Evolutionary conservation across 306 rosid species (phyloP), one percentile per base, ranked within the genome.

Genomic region (Castanea sativa): DNA sequence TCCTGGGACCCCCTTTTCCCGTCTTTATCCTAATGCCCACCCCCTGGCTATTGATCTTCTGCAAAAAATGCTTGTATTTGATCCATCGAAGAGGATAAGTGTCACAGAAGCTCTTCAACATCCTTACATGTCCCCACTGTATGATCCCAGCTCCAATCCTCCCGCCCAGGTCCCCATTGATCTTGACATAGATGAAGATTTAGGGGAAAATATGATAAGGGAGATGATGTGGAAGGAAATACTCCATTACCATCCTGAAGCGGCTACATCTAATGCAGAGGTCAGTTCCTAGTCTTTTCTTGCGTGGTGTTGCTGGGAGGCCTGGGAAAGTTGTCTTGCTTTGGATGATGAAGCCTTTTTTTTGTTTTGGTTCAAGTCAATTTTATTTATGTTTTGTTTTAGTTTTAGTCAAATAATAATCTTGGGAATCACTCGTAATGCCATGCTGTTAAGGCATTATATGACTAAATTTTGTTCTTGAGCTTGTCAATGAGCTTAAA

Each of bases 201-300:
- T 92, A 16, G 97, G 93, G 80, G 98, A 94, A 87, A 94, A 89
- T 73, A 86, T 87, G 92, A 91, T 94, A 90, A 89, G 98, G 86
- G 98, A 94, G 93, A 88, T 91, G 98, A 92, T 92, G 97, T 94
- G 91, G 97, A 84, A 73, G 27, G 98, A 94, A 85, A 92, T 94
- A 94, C 89, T 91, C 73, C 94, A 86, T 78, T 90, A 92, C 88
- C 98, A 94, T 80, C 97, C 98, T 1, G 97, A 91, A 76, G 81
- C 77, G 80, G 85, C 80, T 18, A 74, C 68, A 33, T 75, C 73
- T 73, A 87, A 69, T 16, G 77, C 76, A 20, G 87, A 76, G 49
- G 79, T 90, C 81, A 81, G 84, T 73, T 70, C 83, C 49, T 91
- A 76, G 79, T 83, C 55, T 38, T 53, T 57, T 55, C 55, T 61